A percentile compares a stretch with the other conserved stretches of the same genome.
Evolutionary conservation across 2,329 filamentous ascomycete species (phyloP).

Genomic region (Colletotrichum theobromicola): DNA sequence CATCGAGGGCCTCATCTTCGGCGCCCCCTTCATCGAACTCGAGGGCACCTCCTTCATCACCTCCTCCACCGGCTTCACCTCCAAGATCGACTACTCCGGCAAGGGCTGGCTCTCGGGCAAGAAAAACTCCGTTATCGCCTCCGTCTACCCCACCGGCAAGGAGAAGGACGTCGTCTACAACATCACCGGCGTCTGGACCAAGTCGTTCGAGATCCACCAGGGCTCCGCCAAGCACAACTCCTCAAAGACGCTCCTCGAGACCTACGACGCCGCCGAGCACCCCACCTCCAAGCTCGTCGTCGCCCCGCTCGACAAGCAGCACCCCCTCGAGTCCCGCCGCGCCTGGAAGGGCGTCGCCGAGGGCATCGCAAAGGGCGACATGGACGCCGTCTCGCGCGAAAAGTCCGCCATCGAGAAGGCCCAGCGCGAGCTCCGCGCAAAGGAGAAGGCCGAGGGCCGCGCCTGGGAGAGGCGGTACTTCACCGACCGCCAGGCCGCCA

Average conservation of each 20-base stretch:
- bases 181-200: slow-evolving; percentile 90
- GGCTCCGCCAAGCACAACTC: slow-evolving; percentile 59
- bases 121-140: slow-evolving; percentile 88
- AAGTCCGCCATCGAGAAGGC: slow-evolving; percentile 91
- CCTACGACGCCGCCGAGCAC: slow-evolving; percentile 63
- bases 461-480: slow-evolving; percentile 90
- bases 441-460: slow-evolving; percentile 75
- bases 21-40: slow-evolving; percentile 88
- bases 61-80: slow-evolving; percentile 84
- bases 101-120: slow-evolving; percentile 95
- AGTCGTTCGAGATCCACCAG: slow-evolving; percentile 78
- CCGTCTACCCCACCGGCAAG: slow-evolving; percentile 71
- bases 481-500: slow-evolving; percentile 49
- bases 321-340: slow-evolving; percentile 84
- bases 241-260: slow-evolving; percentile 55
- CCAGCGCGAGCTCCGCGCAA: slow-evolving; percentile 75
- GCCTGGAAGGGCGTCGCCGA: slow-evolving; percentile 88
- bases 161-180: slow-evolving; percentile 81
- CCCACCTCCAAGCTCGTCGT: slow-evolving; percentile 73
- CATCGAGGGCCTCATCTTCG: slow-evolving; percentile 90
- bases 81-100: slow-evolving; percentile 91
- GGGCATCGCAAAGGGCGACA: slow-evolving; percentile 81
- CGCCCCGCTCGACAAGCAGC: slow-evolving; percentile 77
- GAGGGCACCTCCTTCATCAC: slow-evolving; percentile 85
- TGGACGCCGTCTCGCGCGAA: slow-evolving; percentile 78